Base-by-base conservation (phyloP, 192 early-diverging fungal species). In the Rhizophagus sp. region DNA sequence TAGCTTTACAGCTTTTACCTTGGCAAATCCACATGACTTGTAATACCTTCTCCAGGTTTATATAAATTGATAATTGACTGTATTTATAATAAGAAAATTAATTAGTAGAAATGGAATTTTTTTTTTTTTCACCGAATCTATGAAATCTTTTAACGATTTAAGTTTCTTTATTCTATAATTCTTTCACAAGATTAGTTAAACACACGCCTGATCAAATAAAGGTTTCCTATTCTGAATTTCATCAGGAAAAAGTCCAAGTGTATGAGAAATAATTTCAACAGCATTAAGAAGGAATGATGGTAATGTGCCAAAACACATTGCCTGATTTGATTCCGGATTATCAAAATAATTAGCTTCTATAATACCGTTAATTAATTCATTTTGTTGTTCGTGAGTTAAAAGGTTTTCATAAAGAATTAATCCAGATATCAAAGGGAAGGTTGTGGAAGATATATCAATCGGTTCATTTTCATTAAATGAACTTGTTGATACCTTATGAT, bases 301-400 rank as follows among this genome's bases (percentile, higher is more conserved):
- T 4, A 86, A 77, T 30, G 76, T 25, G 13, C 85, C 85, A 82
- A 86, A 86, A 34, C 73, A 66, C 85, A 86, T 86, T 36, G 82
- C 82, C 69, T 86, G 85, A 78, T 86, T 86, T 5, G 61, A 62
- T 57, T 34, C 61, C 5, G 67, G 61, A 22, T 15, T 33, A 11
- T 61, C 63, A 72, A 86, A 86, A 24, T 76, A 79, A n/a, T 77
- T 52, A 1, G 66, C 22, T 34, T 78, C 62, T 62, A 84, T 74
- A 17, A 86, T 76, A 0, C 33, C 78, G 12, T 79, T 34, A 19
- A 83, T 33, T 10, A 86, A 50, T 19, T 22, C 24, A 65, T 69
- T 84, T 79, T 86, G 85, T 66, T 84, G 61, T 24, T 67, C 25
- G 49, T 86, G 81, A 50, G 65, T 52, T 49, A 86, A 76, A 39